Base-by-base conservation (phyloP, 129 eudicot genomes). In the Centrapalus pauciflorus region DNA sequence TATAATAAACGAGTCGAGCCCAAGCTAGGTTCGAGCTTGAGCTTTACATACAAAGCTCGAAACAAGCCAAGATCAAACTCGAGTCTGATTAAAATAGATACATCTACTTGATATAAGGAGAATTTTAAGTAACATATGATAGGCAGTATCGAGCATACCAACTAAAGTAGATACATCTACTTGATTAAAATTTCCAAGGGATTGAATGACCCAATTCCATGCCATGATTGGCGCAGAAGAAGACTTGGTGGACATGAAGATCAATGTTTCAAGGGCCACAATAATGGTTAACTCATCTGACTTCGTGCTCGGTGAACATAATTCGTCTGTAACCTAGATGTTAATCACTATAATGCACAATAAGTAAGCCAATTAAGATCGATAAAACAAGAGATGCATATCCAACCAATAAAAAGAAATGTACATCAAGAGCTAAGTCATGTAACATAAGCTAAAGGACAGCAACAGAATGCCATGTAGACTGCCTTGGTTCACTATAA, bases 151-250 rank as follows among this genome's bases (percentile, higher is more conserved):
- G 35, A 48, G 38, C 49, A 10, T 58, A 68, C 80, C 76, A 49
- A 60, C 33, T 51, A 76, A 60, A 60, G 35, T 41, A 26, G 81
- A 77, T 34, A 48, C 24, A 45, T 77, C 68, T 7, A 70, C 73
- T 64, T 70, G 68, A 55, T 64, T 64, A 43, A 17, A 70, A 4
- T 23, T 32, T 55, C 77, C 52, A 52, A 77, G 40, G 16, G 66
- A 56, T 71, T 77, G 67, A 19, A 77, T 25, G 13, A 70, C 77
- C 81, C 77, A 77, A 77, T 71, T 55, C 77, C 77, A 77, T 43
- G 77, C 72, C 45, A 63, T 46, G 67, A 21, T 35, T 7, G 67
- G 23, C 17, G 66, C 63, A 46, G 64, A 12, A 55, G 72, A 41
- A 34, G 72, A 54, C 48, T 8, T 27, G 17, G 71, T 19, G 54